These are phyloP conservation scores for Xylaria castorea DNA, from an alignment of 495 filamentous ascomycete species.

Conservation along the genomic window DNA sequence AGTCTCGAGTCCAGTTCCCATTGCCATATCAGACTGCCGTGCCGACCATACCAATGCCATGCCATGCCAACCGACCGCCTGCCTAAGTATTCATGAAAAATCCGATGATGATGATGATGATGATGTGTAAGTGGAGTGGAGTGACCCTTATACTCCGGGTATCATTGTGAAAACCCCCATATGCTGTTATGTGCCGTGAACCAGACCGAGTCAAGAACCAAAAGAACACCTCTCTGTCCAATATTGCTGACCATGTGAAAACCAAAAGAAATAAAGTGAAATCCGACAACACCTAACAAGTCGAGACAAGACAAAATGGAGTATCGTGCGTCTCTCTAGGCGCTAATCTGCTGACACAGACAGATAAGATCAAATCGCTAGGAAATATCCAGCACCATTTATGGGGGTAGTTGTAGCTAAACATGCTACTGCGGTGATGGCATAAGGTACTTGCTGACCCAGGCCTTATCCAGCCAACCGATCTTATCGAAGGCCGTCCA, in stretches of 20 bases:
- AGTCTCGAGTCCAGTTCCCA: background rate
- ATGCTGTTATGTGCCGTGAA: conserved; percentile 37
- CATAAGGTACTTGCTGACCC: conserved; percentile 62
- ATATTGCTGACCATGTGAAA: background rate
- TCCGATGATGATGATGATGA: conserved; percentile 21
- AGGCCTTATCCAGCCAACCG: conserved; percentile 78
- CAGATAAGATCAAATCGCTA: conserved; percentile 17
- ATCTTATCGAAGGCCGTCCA: conserved; percentile 92
- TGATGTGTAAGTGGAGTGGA: conserved; percentile 41
- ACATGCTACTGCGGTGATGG: background rate
- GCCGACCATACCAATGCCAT: background rate
- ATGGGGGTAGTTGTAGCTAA: background rate
- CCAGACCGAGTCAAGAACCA: conserved; percentile 11
- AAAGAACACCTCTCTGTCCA: conserved; percentile 7
- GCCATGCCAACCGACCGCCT: conserved; percentile 4
- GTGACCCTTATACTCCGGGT: conserved; percentile 47
- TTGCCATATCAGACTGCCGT: background rate
- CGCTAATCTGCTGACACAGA: conserved; percentile 25
- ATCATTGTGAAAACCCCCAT: conserved; percentile 43
- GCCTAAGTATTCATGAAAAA: background rate
- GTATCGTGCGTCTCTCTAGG: conserved; percentile 26
- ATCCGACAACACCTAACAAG: background rate
- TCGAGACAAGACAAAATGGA: background rate
- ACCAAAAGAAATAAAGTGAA: background rate
- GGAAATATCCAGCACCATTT: background rate